phyloP scores from a whole-genome alignment of 2,329 filamentous ascomycete species.

The Phyllosticta capitalensis region DNA sequence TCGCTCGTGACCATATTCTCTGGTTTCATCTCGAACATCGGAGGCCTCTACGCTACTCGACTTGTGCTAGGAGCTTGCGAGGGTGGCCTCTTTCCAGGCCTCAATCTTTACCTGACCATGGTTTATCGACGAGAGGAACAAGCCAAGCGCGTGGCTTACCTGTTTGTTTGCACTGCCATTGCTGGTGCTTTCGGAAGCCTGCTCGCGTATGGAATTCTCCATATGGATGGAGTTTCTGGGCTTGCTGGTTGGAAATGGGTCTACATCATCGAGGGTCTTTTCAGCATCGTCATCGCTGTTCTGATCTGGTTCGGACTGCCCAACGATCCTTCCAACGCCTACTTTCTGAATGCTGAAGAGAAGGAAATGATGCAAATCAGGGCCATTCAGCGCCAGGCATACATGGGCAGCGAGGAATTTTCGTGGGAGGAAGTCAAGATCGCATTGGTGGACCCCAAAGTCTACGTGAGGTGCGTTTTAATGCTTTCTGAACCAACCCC shows the following conservation, averaged over 20 bases:
- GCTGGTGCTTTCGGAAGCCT: constrained; percentile 25
- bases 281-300: constrained; percentile 16
- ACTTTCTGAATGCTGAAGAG: constrained; percentile 41
- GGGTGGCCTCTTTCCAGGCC: constrained; percentile 29
- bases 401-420: constrained; percentile 43
- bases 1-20: constrained; percentile 40
- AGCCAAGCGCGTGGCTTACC: constrained; percentile 32
- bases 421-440: constrained; percentile 42
- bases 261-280: constrained; percentile 16
- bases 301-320: constrained; percentile 40
- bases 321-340: constrained; percentile 38
- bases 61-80: constrained; percentile 20
- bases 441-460: constrained; percentile 41
- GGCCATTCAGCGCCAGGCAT: constrained; percentile 34
- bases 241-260: constrained; percentile 32
- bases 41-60: constrained; percentile 31
- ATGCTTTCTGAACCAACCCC: background rate
- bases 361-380: constrained; percentile 43
- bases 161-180: constrained; percentile 32
- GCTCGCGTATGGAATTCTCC: constrained; percentile 27
- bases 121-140: constrained; percentile 33
- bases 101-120: constrained; percentile 33
- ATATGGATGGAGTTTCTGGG: constrained; percentile 39
- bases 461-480: constrained; percentile 30
- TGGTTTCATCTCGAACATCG: constrained; percentile 37